These are phyloP conservation scores for Pleomassaria siparia DNA, from an alignment of 2,329 filamentous ascomycete species.

Conservation along the genomic window DNA sequence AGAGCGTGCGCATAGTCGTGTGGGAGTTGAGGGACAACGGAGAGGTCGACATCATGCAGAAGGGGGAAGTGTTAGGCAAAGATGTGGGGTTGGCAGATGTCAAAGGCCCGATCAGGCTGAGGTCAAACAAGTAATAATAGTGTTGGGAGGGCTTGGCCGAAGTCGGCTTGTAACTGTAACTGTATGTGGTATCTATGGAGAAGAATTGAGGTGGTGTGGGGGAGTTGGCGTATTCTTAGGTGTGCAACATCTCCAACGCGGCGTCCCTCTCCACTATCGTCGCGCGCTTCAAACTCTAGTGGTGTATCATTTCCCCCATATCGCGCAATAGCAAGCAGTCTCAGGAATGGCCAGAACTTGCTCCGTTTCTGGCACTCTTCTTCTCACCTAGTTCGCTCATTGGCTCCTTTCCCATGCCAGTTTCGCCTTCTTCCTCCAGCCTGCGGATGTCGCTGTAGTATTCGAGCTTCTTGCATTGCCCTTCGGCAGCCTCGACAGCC, in stretches of 20 bases:
- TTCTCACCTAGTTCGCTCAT: slow-evolving; percentile 38
- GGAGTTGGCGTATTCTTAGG: too few relatives aligned
- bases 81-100: slow-evolving; percentile 41
- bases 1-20: slow-evolving; percentile 43
- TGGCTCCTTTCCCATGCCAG: slow-evolving; percentile 34
- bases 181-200: background rate
- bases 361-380: slow-evolving; percentile 43
- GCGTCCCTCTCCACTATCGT: too few relatives aligned
- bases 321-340: background rate
- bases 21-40: slow-evolving; percentile 47
- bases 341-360: slow-evolving; percentile 34
- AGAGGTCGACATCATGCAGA: slow-evolving; percentile 53
- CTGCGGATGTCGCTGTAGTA: slow-evolving; percentile 76
- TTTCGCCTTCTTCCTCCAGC: slow-evolving; percentile 42
- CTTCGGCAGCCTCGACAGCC: slow-evolving; percentile 74
- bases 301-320: background rate
- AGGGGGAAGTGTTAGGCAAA: slow-evolving; percentile 43
- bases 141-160: too few relatives aligned
- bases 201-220: too few relatives aligned
- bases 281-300: background rate
- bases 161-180: slow-evolving; percentile 1
- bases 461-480: slow-evolving; percentile 77
- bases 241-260: too few relatives aligned
- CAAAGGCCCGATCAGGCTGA: slow-evolving; percentile 51
- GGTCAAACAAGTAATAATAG: slow-evolving; percentile 13